phyloP scores from a whole-genome alignment of 2,329 filamentous ascomycete genomes.

The Geosmithia flava region DNA sequence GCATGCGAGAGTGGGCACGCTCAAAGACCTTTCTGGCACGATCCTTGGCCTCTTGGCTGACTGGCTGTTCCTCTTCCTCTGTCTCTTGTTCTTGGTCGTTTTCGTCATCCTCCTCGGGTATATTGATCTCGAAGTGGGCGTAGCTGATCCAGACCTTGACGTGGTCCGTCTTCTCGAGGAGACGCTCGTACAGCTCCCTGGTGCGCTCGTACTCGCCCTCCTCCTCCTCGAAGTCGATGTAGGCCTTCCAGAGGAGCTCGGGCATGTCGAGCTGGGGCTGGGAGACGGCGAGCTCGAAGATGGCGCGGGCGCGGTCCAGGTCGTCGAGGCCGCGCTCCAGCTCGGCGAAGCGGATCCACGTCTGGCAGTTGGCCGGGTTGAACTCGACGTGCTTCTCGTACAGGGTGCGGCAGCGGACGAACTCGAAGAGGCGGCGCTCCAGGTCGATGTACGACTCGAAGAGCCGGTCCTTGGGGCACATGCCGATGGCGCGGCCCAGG shows the following conservation, averaged over 20 bases:
- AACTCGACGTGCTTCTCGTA: conserved; percentile 92
- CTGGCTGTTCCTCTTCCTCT: conserved; percentile 51
- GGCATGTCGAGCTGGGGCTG: conserved; percentile 90
- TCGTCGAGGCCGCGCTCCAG: conserved; percentile 88
- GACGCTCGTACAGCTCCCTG: conserved; percentile 72
- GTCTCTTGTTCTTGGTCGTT: conserved; percentile 42
- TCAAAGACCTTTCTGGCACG: conserved; percentile 76
- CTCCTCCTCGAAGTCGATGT: conserved; percentile 97
- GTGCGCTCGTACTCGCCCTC: conserved; percentile 83
- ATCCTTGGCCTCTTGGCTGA: conserved; percentile 73
- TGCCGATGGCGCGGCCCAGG: conserved; percentile 78
- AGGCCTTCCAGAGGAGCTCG: conserved; percentile 92
- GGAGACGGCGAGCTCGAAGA: conserved; percentile 80
- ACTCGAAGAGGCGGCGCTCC: conserved; percentile 90
- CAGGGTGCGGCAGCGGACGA: conserved; percentile 76
- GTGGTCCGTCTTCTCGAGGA: conserved; percentile 91
- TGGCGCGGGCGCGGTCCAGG: conserved; percentile 72
- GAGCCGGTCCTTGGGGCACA: conserved; percentile 91
- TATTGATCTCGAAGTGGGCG: conserved; percentile 95
- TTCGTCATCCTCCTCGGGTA: conserved; percentile 59
- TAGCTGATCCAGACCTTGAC: conserved; percentile 99
- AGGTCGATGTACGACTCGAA: conserved; percentile 91
- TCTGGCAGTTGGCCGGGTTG: conserved; percentile 81
- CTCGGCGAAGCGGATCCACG: conserved; percentile 95
- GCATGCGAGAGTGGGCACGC: conserved; percentile 76